These are phyloP conservation scores for Quillaja saponaria DNA, from an alignment of 306 rosid species.

Conservation along the genomic window DNA sequence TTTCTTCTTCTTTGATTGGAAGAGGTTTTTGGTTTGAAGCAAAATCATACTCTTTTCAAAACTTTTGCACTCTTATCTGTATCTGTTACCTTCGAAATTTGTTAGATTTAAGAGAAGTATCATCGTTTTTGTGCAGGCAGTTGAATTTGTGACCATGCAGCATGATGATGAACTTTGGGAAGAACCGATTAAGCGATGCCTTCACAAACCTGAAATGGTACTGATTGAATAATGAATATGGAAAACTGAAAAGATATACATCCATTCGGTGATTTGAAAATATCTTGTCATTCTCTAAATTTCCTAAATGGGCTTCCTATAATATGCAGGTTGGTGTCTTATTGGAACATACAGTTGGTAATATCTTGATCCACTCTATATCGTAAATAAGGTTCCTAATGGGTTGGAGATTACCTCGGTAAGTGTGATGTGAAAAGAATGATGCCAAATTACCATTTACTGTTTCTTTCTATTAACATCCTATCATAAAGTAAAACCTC, in stretches of 20 bases:
- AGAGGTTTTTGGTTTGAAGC: constrained; percentile 28
- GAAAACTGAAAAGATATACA: background rate
- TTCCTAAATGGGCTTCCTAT: constrained; percentile 25
- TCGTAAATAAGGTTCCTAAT: constrained; percentile 93
- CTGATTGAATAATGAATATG: background rate
- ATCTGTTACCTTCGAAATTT: constrained; percentile 23
- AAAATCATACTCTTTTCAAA: constrained; percentile 16
- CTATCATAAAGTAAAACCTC: background rate
- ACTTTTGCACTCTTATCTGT: constrained; percentile 14
- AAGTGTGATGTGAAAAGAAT: constrained; percentile 33
- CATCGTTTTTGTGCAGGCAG: constrained; percentile 56
- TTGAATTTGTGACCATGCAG: constrained; percentile 67
- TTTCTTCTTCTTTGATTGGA: constrained; percentile 26
- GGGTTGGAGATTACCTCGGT: constrained; percentile 97
- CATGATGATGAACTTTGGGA: constrained; percentile 73
- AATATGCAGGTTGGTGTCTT: constrained; percentile 79
- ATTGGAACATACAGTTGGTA: constrained; percentile 97
- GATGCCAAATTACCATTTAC: background rate
- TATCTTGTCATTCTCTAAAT: background rate
- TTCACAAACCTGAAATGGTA: constrained; percentile 70
- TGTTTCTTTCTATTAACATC: background rate
- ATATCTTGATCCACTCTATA: constrained; percentile 69
- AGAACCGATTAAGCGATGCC: constrained; percentile 58
- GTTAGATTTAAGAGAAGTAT: constrained; percentile 2
- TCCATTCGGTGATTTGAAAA: background rate